phyloP scores from a whole-genome alignment of 1,284 basidiomycete genomes.

The Apiotrichum porosum region DNA sequence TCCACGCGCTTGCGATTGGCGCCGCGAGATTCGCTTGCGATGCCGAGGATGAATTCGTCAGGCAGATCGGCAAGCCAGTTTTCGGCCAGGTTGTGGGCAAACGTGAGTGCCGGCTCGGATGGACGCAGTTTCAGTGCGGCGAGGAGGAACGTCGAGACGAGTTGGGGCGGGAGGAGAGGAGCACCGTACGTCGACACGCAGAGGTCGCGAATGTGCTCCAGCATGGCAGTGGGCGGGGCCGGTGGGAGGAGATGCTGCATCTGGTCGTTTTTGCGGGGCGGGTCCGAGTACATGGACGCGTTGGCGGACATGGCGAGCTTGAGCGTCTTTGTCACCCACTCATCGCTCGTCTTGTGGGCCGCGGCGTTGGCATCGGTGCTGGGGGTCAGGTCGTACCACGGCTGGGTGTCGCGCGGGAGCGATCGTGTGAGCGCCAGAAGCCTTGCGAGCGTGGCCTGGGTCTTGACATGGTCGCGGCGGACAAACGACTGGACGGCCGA shows the following conservation, averaged over 20 bases:
- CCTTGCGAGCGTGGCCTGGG: slow-evolving; percentile 29
- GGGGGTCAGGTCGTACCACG: slow-evolving; percentile 18
- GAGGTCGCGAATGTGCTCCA: slow-evolving; percentile 21
- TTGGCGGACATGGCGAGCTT: slow-evolving; percentile 38
- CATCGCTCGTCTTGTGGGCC: slow-evolving; percentile 14
- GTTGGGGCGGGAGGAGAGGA: slow-evolving; percentile 29
- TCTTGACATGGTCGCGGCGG: slow-evolving; percentile 41
- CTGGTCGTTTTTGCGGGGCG: slow-evolving; percentile 17
- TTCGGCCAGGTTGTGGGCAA: slow-evolving; percentile 34
- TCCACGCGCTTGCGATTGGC: slow-evolving; percentile 27
- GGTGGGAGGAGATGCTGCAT: slow-evolving; percentile 26
- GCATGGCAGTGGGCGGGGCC: slow-evolving; percentile 22
- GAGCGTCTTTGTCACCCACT: slow-evolving; percentile 40
- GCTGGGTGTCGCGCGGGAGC: slow-evolving; percentile 8
- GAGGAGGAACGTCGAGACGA: slow-evolving; percentile 39
- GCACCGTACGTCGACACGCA: slow-evolving; percentile 20
- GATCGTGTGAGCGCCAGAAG: slow-evolving; percentile 20
- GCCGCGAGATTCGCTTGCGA: slow-evolving; percentile 15
- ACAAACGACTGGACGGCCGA: slow-evolving; percentile 45
- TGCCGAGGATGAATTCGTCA: slow-evolving; percentile 27
- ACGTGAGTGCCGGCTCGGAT: slow-evolving; percentile 20
- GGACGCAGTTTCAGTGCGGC: slow-evolving; percentile 40
- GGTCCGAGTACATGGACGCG: slow-evolving; percentile 38
- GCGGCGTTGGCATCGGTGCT: background rate
- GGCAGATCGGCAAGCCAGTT: slow-evolving; percentile 36